phyloP scores from a whole-genome alignment of 2,329 filamentous ascomycete genomes.

The Calonectria pteridis region DNA sequence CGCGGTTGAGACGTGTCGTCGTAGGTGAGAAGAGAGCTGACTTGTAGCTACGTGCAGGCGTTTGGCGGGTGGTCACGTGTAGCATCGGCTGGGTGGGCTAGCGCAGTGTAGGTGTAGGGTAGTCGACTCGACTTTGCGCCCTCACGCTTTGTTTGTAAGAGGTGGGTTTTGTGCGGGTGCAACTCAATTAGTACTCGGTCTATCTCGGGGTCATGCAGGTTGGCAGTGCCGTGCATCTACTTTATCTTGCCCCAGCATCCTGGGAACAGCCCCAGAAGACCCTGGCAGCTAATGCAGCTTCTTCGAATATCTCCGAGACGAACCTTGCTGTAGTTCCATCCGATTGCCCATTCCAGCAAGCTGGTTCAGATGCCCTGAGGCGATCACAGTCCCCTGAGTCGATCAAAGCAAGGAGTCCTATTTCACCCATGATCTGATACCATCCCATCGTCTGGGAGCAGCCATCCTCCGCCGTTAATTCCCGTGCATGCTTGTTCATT shows the following conservation, averaged over 20 bases:
- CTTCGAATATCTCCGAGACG: conserved; percentile 10
- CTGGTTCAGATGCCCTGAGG: conserved; percentile 2
- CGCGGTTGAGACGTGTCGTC: conserved; percentile 17
- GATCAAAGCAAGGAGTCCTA: background rate
- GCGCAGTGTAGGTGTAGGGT: conserved; percentile 2
- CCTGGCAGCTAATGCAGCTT: conserved; percentile 10
- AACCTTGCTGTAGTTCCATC: conserved; percentile 14
- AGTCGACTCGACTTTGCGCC: background rate
- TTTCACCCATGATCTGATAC: background rate
- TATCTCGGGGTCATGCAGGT: conserved; percentile 18
- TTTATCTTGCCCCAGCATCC: conserved; percentile 18
- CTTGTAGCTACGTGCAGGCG: conserved; percentile 5
- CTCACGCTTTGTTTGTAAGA: background rate
- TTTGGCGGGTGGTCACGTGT: conserved; percentile 32
- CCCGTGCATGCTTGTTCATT: background rate
- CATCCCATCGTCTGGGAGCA: background rate
- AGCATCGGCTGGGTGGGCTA: background rate
- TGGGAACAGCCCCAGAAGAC: conserved; percentile 12
- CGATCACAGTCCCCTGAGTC: background rate
- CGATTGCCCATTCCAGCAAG: conserved; percentile 16
- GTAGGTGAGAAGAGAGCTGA: conserved; percentile 14
- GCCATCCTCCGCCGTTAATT: conserved; percentile 2
- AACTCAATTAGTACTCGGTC: conserved; percentile 15
- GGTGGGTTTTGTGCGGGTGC: conserved; percentile 18
- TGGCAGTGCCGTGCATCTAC: conserved; percentile 24